Evolutionary conservation across 345 rosid species (phyloP), one percentile per base, ranked within the genome.

Genomic region (Dovyalis caffra): DNA sequence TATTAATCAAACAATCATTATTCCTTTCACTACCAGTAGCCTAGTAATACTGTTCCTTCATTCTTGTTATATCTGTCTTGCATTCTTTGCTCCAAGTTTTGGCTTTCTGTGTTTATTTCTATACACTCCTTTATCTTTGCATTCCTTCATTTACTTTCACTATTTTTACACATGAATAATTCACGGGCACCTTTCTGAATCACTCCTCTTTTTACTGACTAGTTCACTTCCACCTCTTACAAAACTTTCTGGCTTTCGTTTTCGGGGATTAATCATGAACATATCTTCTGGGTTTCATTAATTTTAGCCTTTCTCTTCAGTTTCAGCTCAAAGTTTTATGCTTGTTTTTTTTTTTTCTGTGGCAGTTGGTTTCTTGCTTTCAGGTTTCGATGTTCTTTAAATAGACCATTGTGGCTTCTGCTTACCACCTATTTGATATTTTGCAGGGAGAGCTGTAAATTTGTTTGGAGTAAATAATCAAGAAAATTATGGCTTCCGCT

Each of bases 401-500:
- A 49, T 66, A 53, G 34, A 29, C 45, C 49, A 57, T 26, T 33
- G 57, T 21, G 26, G 67, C 61, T 63, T 51, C 8, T 80, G 80
- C 78, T 64, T 57, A 75, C 58, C 6, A 71, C 74, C 67, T 68
- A 71, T 83, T 85, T 79, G 84, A 79, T 83, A 70, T 61, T 76
- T 77, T 78, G 85, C 85, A 69, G 84, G 65, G 63, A 35, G n/a
- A n/a, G n/a, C n/a, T n/a, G n/a, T n/a, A n/a, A n/a, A n/a, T n/a
- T n/a, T n/a, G 37, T 26, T 76, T n/a, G 73, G 71, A 58, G 33
- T 61, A 21, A 26, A 23, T 37, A 43, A 57, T 68, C 21, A 31
- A 71, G 37, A 66, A 66, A 12, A 86, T 82, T 21, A 94, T 92
- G 98, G 90, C 91, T 72, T 92, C 84, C 56, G 67, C 84, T 53